phyloP scores from a whole-genome alignment of 768 basidiomycete species.

The Podaxis carcinomalis region DNA sequence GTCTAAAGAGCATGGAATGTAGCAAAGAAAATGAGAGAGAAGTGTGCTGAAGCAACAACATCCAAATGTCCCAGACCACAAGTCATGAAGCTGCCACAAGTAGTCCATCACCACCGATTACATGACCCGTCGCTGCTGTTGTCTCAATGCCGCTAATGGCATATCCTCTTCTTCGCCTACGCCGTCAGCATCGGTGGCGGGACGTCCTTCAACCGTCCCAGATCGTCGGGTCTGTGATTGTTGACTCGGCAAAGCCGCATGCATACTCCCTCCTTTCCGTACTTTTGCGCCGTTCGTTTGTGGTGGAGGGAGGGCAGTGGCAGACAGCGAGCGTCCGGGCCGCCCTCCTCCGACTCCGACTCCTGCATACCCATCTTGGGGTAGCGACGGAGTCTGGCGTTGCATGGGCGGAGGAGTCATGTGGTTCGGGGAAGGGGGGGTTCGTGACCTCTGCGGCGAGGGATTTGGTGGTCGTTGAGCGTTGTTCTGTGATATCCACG shows the following conservation, averaged over 20 bases:
- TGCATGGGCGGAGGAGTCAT: constrained; percentile 14
- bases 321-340: constrained; percentile 70
- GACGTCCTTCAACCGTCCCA: constrained; percentile 19
- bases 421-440: constrained; percentile 42
- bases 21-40: not conserved
- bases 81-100: not conserved
- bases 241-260: constrained; percentile 47
- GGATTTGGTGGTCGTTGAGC: constrained; percentile 17
- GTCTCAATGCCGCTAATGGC: constrained; percentile 76
- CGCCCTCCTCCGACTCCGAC: constrained; percentile 27
- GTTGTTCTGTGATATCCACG: constrained; percentile 22
- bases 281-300: constrained; percentile 43
- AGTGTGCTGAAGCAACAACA: not conserved
- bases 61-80: not conserved
- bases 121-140: constrained; percentile 54
- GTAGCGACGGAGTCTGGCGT: constrained; percentile 25
- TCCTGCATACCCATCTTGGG: constrained; percentile 21
- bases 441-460: constrained; percentile 37
- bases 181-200: not conserved
- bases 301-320: constrained; percentile 44
- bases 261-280: constrained; percentile 65
- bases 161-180: constrained; percentile 69
- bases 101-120: constrained; percentile 10
- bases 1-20: not conserved
- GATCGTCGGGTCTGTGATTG: constrained; percentile 36